Evolutionary conservation across 1,284 basidiomycete species (phyloP), one percentile per base, ranked within the genome.

Genomic region (Pseudozyma thailandica): DNA sequence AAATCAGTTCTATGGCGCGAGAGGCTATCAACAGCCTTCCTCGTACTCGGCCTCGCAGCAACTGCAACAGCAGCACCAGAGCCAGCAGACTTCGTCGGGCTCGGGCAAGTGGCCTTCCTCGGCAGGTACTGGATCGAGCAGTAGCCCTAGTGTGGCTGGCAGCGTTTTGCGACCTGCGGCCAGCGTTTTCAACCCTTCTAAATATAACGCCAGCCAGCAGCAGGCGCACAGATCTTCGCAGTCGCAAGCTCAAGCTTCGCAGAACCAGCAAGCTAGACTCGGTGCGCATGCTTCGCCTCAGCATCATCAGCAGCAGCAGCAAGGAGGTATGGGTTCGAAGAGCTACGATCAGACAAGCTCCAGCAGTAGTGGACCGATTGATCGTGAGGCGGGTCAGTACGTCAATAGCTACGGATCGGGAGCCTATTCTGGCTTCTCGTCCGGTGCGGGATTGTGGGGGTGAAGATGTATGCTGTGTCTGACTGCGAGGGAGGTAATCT

Each of bases 321-420:
- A 63, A 25, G 28, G 38, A 6, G 25, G 25, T 20, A 13, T 26
- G 18, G 13, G 31, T 30, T 23, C 21, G 18, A 48, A 23, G n/a
- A 48, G 28, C 7, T 35, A 33, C 21, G 50, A 50, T 23, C 38
- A 39, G 20, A 50, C 56, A 1, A 30, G 31, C 33, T 48, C 50
- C 41, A 57, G 52, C 47, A 54, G 43, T 33, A 54, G 50, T 18
- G 66, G 66, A 5, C 66, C 66, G n/a, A 63, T 70, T 25, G 66
- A 70, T 45, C 51, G 57, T 18, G 52, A 60, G 28, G 27, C 50
- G 18, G 39, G 58, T 23, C 59, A 55, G 59, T 63, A 43, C 33
- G 35, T 37, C 16, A 21, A 25, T 37, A 50, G 27, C 4, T 60
- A 66, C 25, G 49, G 44, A 13, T 31, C 54, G 16, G 51, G 35